phyloP scores from a whole-genome alignment of 2,329 filamentous ascomycete species.

The Parafenestella ontariensis region DNA sequence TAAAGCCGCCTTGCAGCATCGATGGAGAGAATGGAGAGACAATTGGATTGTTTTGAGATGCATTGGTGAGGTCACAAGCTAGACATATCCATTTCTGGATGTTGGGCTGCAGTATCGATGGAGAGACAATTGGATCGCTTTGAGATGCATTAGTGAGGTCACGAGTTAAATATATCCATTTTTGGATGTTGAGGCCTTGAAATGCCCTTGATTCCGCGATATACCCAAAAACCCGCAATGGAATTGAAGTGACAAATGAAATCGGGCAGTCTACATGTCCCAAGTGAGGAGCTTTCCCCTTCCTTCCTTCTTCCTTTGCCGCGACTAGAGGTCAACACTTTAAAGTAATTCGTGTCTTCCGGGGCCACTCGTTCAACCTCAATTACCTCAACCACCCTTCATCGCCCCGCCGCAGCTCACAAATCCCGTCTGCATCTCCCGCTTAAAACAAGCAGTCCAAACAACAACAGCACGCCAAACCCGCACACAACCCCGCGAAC shows the following conservation, averaged over 20 bases:
- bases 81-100: not conserved
- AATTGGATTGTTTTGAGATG: not conserved
- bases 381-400: not conserved
- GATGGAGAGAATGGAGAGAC: not conserved
- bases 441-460: conserved; percentile 58
- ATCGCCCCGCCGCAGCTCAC: not conserved
- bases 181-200: too few relatives aligned
- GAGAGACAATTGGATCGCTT: too few relatives aligned
- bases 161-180: too few relatives aligned
- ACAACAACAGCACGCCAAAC: conserved; percentile 60
- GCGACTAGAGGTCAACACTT: too few relatives aligned
- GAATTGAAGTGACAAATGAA: not conserved
- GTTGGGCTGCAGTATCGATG: too few relatives aligned
- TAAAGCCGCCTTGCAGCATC: not conserved
- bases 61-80: not conserved
- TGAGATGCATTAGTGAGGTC: too few relatives aligned
- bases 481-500: conserved; percentile 53
- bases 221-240: too few relatives aligned
- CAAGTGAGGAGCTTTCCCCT: not conserved
- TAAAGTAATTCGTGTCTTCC: too few relatives aligned
- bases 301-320: not conserved
- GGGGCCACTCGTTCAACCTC: too few relatives aligned
- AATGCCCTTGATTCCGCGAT: too few relatives aligned
- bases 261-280: not conserved
- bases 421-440: not conserved